Conservation (phyloP, 1,284 basidiomycete species). For the Porodaedalea pini region DNA sequence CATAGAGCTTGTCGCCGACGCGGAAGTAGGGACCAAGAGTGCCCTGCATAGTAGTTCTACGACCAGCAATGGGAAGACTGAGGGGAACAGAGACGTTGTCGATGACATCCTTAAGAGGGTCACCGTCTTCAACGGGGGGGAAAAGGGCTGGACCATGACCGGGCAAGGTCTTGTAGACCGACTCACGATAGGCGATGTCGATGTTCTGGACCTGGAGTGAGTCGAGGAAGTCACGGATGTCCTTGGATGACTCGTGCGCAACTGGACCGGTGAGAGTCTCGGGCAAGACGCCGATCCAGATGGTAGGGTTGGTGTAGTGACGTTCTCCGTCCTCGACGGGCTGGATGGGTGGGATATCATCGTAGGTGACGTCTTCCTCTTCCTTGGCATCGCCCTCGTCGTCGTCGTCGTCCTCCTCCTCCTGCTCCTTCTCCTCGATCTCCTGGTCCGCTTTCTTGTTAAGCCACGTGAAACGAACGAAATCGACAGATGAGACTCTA, state of each 20-base stretch:
- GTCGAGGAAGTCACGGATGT: conserved; percentile 30
- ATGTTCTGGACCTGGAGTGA: conserved; percentile 27
- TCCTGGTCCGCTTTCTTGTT: conserved; percentile 8
- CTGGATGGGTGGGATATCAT: conserved; percentile 19
- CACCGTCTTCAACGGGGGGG: conserved; percentile 28
- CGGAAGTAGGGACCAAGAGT: conserved; percentile 38
- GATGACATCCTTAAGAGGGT: conserved; percentile 35
- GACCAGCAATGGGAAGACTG: conserved; percentile 33
- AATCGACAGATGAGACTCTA: conserved; percentile 32
- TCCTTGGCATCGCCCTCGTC: conserved; percentile 17
- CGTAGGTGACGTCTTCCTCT: conserved; percentile 19
- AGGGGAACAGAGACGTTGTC: conserved; percentile 34
- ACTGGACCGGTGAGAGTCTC: conserved; percentile 31
- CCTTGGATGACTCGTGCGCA: conserved; percentile 31
- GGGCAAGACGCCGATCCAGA: conserved; percentile 40
- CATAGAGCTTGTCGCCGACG: conserved; percentile 33
- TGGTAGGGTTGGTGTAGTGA: conserved; percentile 26
- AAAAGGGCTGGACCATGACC: conserved; percentile 32
- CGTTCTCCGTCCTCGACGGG: conserved; percentile 19
- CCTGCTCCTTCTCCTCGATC: conserved; percentile 14
- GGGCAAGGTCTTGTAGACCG: conserved; percentile 19
- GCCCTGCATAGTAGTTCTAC: conserved; percentile 32
- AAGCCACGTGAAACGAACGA: conserved; percentile 37
- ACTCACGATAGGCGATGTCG: conserved; percentile 36
- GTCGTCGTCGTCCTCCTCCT: too few species aligned